Base-by-base conservation (phyloP, 352 stramenopile genomes). In the Pythium dissotocum region DNA sequence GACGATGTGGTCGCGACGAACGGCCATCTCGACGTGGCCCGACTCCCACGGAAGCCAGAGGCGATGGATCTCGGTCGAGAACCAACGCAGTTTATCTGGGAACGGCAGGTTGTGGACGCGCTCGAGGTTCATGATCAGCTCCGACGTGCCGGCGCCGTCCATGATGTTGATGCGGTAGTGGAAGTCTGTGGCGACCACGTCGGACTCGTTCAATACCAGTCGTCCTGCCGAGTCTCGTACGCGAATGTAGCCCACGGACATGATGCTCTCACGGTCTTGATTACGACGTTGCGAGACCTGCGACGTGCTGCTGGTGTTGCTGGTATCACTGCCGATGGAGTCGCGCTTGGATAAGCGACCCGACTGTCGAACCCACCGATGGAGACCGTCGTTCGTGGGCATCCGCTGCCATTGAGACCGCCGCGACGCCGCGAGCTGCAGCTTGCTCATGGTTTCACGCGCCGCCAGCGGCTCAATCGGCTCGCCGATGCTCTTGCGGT, bases 51-150 rank as follows among this genome's bases (percentile, higher is more conserved):
- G 85, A n/a, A 92, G 76, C 84, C 82, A 90, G 9, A 96, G 67
- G 0, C 82, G 82, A 69, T 92, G 80, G 49, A 89, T 91, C 65
- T 94, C 82, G n/a, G 82, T 93, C 32, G 79, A 90, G 61, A 96
- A 93, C 82, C 85, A 93, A 4, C 84, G 79, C 38, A 91, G 83
- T 53, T 94, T 92, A 54, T 92, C 80, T 0, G 79, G 67, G 68
- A 94, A 93, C 21, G 85, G 85, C 58, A 91, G 70, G 46, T 91
- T 91, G 63, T 92, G 83, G 28, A 94, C 81, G 13, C 81, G 76
- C 52, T 94, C 84, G 35, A 94, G 82, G 71, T 90, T 90, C 86
- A 95, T 93, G 62, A 91, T 90, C 28, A 93, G 69, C 67, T 93
- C 85, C 0, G 85, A 93, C 33, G 77, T 88, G 46, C 83, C 80